Base-by-base conservation (phyloP, 208 protist species). In the Lotmaria passim region DNA sequence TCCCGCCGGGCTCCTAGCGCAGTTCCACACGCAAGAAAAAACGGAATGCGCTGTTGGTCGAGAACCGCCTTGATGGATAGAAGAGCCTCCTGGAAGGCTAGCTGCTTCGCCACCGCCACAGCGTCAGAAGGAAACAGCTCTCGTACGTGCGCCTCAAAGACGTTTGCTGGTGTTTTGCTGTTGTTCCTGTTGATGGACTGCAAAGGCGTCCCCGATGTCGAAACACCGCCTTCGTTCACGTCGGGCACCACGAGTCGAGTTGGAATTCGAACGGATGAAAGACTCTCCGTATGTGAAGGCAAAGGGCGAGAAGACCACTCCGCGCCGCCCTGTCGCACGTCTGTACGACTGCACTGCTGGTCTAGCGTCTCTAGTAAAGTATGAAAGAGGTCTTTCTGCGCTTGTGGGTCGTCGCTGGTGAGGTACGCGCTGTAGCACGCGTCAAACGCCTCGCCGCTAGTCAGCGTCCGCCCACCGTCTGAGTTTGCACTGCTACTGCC, bases 11-110 rank as follows among this genome's bases (percentile, higher is more conserved):
- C 90, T 7, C 79, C 93, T 3, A 97, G 64, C 6, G 93, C 93
- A 0, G 93, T 97, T 0, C 93, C 93, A 36, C 85, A 94, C 21
- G 75, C 81, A 10, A 97, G 73, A 52, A 97, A 96, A 63, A 96
- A 93, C 4, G 69, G 69, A 50, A 93, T 59, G 8, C 59, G 11
- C 2, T 71, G 58, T 0, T 14, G 11, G 14, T 34, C 33, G 2
- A 87, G 43, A 21, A 89, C 63, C 0, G 60, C 53, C 26, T 83
- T 64, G 28, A 92, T 71, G 7, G 84, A 83, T 11, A 94, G 69
- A 36, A 96, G 73, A 7, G 89, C 79, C 10, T 69, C 28, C 67
- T 93, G 86, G 76, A 94, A 96, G 0, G 7, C 28, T 2, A 82
- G 68, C 62, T 96, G 91, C 51, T 86, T 82, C 10, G 75, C 57